Conservation (phyloP, 345 rosid genomes). For the Turnera subulata region DNA sequence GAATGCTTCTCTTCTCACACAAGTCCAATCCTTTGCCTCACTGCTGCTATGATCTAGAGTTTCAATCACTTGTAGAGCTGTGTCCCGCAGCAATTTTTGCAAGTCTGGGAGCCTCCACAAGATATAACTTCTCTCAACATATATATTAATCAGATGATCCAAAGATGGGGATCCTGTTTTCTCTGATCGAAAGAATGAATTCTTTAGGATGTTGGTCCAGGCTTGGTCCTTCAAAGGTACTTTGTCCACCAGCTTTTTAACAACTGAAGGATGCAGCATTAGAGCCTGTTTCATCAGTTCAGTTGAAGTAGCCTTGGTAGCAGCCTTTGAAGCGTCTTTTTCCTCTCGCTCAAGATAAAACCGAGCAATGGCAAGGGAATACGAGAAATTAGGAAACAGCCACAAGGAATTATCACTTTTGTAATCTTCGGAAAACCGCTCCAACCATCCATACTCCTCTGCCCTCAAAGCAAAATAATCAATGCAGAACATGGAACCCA, state of each 20-base stretch:
- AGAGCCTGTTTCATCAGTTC: constrained; percentile 87
- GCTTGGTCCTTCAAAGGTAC: constrained; percentile 81
- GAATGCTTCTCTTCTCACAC: constrained; percentile 77
- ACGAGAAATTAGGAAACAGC: constrained; percentile 85
- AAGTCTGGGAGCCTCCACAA: constrained; percentile 90
- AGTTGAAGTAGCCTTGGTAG: constrained; percentile 44
- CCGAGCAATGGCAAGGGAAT: constrained; percentile 79
- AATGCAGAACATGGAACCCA: constrained; percentile 83
- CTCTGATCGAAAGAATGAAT: constrained; percentile 55
- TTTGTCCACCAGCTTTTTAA: constrained; percentile 67
- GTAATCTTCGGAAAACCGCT: constrained; percentile 65
- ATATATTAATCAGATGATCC: constrained; percentile 74
- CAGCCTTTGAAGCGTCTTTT: constrained; percentile 22
- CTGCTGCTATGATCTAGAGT: constrained; percentile 44
- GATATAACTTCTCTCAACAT: constrained; percentile 74
- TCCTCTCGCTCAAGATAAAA: constrained; percentile 59
- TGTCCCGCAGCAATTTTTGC: constrained; percentile 58
- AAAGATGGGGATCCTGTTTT: constrained; percentile 59
- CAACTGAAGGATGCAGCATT: constrained; percentile 78
- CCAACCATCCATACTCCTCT: constrained; percentile 78
- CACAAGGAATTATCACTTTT: constrained; percentile 69
- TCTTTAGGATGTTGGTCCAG: constrained; percentile 61
- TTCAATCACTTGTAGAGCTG: constrained; percentile 51
- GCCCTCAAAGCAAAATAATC: constrained; percentile 89
- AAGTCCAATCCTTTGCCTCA: constrained; percentile 70